Conservation (phyloP, 805 yeast genomes). For the Kuraishia cidri region DNA sequence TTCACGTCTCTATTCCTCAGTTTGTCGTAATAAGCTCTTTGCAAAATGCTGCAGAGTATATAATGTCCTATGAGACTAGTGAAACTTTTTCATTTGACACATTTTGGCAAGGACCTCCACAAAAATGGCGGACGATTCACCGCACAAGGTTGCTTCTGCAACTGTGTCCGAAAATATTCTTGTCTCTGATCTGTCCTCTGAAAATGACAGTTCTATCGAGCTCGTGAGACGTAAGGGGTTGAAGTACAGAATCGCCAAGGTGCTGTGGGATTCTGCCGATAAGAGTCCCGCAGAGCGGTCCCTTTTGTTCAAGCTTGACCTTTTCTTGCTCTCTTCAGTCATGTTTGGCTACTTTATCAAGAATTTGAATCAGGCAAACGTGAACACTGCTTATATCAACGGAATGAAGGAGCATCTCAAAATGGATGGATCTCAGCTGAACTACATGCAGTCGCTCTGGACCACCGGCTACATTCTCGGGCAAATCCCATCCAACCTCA, state of each 20-base stretch:
- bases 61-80: too few relatives aligned
- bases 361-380: slow-evolving; percentile 23
- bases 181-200: too few relatives aligned
- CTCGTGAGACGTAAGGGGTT: too few relatives aligned
- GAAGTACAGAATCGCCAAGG: not conserved
- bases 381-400: slow-evolving; percentile 57
- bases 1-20: too few relatives aligned
- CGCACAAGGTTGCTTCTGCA: too few relatives aligned
- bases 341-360: slow-evolving; percentile 15
- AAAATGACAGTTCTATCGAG: too few relatives aligned
- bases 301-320: slow-evolving; percentile 25
- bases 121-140: too few relatives aligned
- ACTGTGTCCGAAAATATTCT: too few relatives aligned
- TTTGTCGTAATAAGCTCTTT: too few relatives aligned
- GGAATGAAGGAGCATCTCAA: slow-evolving; percentile 50
- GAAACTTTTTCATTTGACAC: too few relatives aligned
- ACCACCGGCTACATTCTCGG: slow-evolving; percentile 44
- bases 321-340: slow-evolving; percentile 19
- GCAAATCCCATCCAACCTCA: slow-evolving; percentile 37
- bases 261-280: slow-evolving; percentile 25
- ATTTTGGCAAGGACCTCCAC: too few relatives aligned
- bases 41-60: too few relatives aligned
- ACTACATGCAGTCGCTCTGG: slow-evolving; percentile 32
- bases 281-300: slow-evolving; percentile 26
- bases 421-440: slow-evolving; percentile 48